These are phyloP conservation scores for Penicillium flavigenum DNA, from an alignment of 495 filamentous ascomycete species.

Conservation along the genomic window DNA sequence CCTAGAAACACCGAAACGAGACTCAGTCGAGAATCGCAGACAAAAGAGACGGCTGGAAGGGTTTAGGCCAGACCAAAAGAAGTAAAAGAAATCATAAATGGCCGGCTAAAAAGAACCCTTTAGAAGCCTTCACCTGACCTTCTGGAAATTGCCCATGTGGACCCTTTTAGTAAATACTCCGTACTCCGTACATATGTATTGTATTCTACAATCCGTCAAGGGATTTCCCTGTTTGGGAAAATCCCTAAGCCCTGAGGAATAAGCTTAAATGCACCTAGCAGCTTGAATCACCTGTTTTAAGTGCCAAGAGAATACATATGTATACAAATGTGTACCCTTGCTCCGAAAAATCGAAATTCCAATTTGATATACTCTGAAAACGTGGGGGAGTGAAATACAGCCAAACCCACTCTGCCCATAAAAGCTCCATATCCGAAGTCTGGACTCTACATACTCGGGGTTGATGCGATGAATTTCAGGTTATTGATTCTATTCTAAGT, in stretches of 20 bases:
- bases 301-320: neutral
- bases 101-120: neutral
- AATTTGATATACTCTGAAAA: slow-evolving; percentile 1
- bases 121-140: neutral
- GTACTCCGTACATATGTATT: neutral
- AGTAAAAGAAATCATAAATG: neutral
- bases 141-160: neutral
- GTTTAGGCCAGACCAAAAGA: neutral
- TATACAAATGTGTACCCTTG: neutral
- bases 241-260: neutral
- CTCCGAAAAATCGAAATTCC: neutral
- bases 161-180: neutral
- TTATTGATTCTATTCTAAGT: neutral
- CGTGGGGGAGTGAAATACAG: slow-evolving; percentile 5
- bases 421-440: slow-evolving; percentile 11
- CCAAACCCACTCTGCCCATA: slow-evolving; percentile 8
- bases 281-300: neutral
- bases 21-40: neutral
- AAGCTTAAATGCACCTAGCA: neutral
- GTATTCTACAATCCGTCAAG: neutral
- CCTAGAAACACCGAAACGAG: neutral
- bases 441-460: neutral
- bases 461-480: slow-evolving; percentile 3
- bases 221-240: neutral
- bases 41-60: neutral